Conservation (phyloP, 305 asterid genomes). For the Ajuga reptans region DNA sequence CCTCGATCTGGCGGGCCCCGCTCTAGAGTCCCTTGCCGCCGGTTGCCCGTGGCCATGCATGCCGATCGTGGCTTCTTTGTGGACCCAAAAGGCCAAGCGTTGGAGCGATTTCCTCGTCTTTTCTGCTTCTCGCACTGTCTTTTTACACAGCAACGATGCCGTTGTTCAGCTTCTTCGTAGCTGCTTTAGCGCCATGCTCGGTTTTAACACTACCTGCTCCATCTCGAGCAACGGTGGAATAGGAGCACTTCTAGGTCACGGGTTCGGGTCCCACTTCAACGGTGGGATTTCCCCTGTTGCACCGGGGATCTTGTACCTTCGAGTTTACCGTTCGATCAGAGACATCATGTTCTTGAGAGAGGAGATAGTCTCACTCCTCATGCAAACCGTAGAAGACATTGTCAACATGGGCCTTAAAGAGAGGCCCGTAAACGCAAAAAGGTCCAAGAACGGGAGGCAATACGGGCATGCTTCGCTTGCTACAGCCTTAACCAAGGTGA, state of each 20-base stretch:
- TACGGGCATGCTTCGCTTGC: conserved; percentile 60
- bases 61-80: conserved; percentile 90
- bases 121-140: conserved; percentile 92
- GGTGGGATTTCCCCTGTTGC: conserved; percentile 97
- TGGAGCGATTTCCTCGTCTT: conserved; percentile 96
- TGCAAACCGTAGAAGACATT: conserved; percentile 69
- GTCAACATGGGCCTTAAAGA: conserved; percentile 31
- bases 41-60: conserved; percentile 99
- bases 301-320: conserved; percentile 81
- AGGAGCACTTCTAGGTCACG: conserved; percentile 89
- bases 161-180: conserved; percentile 80
- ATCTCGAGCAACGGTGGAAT: conserved; percentile 72
- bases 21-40: conserved; percentile 91
- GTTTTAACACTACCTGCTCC: conserved; percentile 47
- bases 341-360: conserved; percentile 87
- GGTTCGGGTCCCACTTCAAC: conserved; percentile 75
- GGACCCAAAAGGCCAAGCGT: conserved; percentile 92
- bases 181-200: conserved; percentile 69
- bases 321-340: conserved; percentile 69
- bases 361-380: conserved; percentile 58
- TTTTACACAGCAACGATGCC: conserved; percentile 82
- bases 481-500: conserved; percentile 58
- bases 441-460: conserved; percentile 35
- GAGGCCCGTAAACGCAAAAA: conserved; percentile 28
- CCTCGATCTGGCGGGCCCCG: conserved; percentile 94